Conservation (phyloP, 2,329 filamentous ascomycete genomes). For the Triangularia verruculosa region DNA sequence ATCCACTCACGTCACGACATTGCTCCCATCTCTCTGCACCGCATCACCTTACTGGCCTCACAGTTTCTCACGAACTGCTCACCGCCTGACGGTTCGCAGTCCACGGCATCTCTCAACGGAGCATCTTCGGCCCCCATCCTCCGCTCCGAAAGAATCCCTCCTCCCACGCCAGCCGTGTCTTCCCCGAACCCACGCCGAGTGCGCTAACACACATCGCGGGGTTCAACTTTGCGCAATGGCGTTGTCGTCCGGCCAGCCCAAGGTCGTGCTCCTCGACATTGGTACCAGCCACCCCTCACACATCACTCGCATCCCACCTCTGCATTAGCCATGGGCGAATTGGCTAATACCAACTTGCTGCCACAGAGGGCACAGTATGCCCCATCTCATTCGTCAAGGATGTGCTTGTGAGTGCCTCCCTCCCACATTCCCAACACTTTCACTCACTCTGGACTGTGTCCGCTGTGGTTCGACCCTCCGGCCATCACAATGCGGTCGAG, state of each 20-base stretch:
- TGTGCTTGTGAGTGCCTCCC: conserved; percentile 62
- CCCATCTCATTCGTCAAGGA: conserved; percentile 83
- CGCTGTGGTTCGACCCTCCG: conserved; percentile 5
- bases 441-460: conserved; percentile 9
- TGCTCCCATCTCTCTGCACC: not conserved
- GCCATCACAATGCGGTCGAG: conserved; percentile 11
- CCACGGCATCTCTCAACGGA: not conserved
- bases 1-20: conserved; percentile 19
- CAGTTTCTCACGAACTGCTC: not conserved
- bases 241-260: conserved; percentile 35
- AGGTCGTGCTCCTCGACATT: conserved; percentile 55
- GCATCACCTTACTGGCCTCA: conserved; percentile 7
- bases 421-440: conserved; percentile 11
- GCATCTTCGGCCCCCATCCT: not conserved
- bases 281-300: conserved; percentile 38
- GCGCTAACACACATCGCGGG: conserved; percentile 25
- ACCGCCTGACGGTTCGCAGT: not conserved
- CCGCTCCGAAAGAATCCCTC: not conserved
- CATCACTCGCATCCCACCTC: conserved; percentile 23
- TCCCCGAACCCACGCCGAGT: conserved; percentile 9
- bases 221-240: not conserved
- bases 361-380: conserved; percentile 74
- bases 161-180: not conserved
- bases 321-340: conserved; percentile 29
- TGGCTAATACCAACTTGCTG: conserved; percentile 39